phyloP scores from a whole-genome alignment of 2,329 filamentous ascomycete species.

The Phyllosticta citrichinensis region DNA sequence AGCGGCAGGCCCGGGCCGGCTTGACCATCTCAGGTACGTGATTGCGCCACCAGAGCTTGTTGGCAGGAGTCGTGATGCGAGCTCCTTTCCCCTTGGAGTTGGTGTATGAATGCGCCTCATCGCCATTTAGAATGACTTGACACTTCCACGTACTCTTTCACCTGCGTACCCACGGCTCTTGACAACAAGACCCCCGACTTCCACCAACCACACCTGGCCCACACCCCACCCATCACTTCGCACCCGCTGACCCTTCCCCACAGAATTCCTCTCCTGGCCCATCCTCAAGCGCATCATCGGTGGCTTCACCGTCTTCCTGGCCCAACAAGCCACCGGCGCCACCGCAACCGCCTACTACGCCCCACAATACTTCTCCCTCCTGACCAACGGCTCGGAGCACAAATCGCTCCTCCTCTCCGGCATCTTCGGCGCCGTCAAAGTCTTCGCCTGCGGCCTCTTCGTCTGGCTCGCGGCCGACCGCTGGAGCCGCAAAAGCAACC shows the following conservation, averaged over 20 bases:
- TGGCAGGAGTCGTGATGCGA: no score
- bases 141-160: no score
- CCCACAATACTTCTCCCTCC: conserved; percentile 44
- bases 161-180: no score
- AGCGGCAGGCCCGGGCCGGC: conserved; percentile 35
- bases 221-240: no score
- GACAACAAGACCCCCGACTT: neutral
- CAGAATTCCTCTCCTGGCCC: conserved; percentile 37
- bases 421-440: conserved; percentile 46
- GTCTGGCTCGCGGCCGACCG: conserved; percentile 45
- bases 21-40: conserved; percentile 25
- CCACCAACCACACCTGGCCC: neutral
- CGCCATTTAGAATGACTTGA: neutral
- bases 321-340: conserved; percentile 45
- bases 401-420: conserved; percentile 40
- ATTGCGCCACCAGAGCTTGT: no score
- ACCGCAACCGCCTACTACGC: conserved; percentile 47
- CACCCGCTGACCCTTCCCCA: neutral
- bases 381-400: conserved; percentile 36
- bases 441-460: conserved; percentile 43
- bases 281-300: conserved; percentile 36
- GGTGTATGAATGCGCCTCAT: neutral
- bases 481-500: conserved; percentile 33
- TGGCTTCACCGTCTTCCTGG: conserved; percentile 39
- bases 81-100: no score